Conservation (phyloP, 768 basidiomycete species). For the Termitomyces sp. region DNA sequence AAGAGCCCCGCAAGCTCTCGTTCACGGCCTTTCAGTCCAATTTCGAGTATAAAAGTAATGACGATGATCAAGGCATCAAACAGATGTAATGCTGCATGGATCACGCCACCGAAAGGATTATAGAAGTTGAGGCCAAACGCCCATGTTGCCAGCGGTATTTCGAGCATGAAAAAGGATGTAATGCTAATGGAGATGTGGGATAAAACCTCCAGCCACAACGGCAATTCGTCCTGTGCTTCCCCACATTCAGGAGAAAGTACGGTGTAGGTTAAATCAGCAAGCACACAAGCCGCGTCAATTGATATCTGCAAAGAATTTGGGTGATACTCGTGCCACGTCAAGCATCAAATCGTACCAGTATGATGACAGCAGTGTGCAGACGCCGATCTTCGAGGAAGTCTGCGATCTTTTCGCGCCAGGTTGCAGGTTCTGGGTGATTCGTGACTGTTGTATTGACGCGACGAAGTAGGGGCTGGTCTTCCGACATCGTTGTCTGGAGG, state of each 20-base stretch:
- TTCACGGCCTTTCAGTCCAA: constrained; percentile 60
- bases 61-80: constrained; percentile 71
- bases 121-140: constrained; percentile 59
- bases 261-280: constrained; percentile 64
- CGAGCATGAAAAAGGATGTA: constrained; percentile 66
- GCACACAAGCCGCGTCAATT: constrained; percentile 65
- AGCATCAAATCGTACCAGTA: constrained; percentile 36
- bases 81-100: constrained; percentile 59
- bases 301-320: constrained; percentile 34
- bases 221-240: constrained; percentile 30
- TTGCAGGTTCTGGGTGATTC: background rate
- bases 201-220: constrained; percentile 59
- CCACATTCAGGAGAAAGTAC: constrained; percentile 52
- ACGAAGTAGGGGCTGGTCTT: constrained; percentile 43
- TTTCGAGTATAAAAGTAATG: constrained; percentile 69
- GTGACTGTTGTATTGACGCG: constrained; percentile 4
- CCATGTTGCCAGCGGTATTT: constrained; percentile 70
- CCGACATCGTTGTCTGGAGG: constrained; percentile 26
- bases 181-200: constrained; percentile 60
- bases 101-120: constrained; percentile 49
- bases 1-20: constrained; percentile 67
- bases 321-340: background rate
- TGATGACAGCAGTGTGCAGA: constrained; percentile 53
- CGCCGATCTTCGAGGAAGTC: constrained; percentile 43
- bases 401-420: constrained; percentile 32